Evolutionary conservation across 2,329 filamentous ascomycete genomes (phyloP), one percentile per base, ranked within the genome.

Genomic region (Exophiala phaeomuriformis): DNA sequence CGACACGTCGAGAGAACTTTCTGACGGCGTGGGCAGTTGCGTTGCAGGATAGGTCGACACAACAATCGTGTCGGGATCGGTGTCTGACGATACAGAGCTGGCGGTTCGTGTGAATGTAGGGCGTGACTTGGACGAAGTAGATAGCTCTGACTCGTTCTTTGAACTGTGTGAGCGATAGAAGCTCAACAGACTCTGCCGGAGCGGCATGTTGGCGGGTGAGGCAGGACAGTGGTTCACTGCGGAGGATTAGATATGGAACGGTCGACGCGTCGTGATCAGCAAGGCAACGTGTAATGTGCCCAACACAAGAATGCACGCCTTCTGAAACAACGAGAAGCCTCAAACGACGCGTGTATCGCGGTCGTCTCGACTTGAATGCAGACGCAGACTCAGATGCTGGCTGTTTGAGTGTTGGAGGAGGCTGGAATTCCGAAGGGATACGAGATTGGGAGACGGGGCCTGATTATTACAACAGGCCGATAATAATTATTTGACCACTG

Each of bases 11-110:
- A 60, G 57, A 33, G 63, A 58, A 51, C 64, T 64, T 37, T 64
- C 63, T 27, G 60, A 65, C 8, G 65, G 64, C 7, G 64, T 64
- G 40, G 65, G 65, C 7, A 64, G 54, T 52, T 63, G 60, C 29
- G 36, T 46, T 3, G 29, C 40, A 4, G 49, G 49, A 8, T 50
- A 48, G 10, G 49, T 39, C 19, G 33, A 30, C 6, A 63, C 53
- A 5, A 54, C 49, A 29, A 62, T 62, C 10, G 58, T 58, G 42
- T 62, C 61, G 37, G 51, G 49, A 42, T 58, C 58, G 28, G 39
- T 48, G 27, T 53, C 51, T 5, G 52, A 55, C 4, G 57, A 50
- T 10, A 41, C 44, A 8, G 60, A 49, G 51, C 59, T 60, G 49
- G 46, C 41, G 71, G 75, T 46, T 39, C 64, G 50, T 45, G 55